These are phyloP conservation scores for Telfairia occidentalis DNA, from an alignment of 331 rosid species.

Conservation along the genomic window DNA sequence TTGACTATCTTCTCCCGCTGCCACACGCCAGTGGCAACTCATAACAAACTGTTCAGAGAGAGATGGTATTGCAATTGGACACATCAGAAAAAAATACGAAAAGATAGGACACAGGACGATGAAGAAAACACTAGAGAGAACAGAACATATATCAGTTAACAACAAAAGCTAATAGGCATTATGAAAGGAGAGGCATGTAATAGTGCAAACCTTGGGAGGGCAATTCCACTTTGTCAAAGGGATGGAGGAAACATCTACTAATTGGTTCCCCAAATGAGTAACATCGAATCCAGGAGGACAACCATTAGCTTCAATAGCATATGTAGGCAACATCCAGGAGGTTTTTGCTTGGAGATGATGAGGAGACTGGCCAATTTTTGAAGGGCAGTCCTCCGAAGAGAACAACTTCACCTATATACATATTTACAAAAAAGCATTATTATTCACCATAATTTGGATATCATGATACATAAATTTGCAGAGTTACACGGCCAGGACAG, in stretches of 20 bases:
- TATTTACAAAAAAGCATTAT: constrained; percentile 13
- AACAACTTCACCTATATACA: constrained; percentile 41
- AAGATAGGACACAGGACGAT: neutral
- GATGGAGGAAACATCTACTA: constrained; percentile 17
- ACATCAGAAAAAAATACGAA: neutral
- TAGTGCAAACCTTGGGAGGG: constrained; percentile 46
- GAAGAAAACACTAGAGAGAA: neutral
- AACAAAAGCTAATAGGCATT: neutral
- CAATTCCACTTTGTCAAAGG: constrained; percentile 41
- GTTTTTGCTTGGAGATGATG: constrained; percentile 36
- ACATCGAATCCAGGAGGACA: constrained; percentile 57
- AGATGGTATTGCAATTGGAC: neutral
- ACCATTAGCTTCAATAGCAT: constrained; percentile 17
- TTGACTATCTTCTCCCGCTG: constrained; percentile 54
- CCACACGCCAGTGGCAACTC: constrained; percentile 40
- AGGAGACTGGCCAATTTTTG: constrained; percentile 30
- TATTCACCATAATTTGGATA: neutral
- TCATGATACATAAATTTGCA: neutral
- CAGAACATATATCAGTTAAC: neutral
- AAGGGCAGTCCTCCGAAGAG: constrained; percentile 43
- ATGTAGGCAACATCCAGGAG: constrained; percentile 20
- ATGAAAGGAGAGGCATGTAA: neutral
- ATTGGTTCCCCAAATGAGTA: constrained; percentile 15
- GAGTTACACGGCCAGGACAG: neutral
- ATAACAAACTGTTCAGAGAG: constrained; percentile 28